Base-by-base conservation (phyloP, 805 yeast genomes). In the Candida patagonica region DNA sequence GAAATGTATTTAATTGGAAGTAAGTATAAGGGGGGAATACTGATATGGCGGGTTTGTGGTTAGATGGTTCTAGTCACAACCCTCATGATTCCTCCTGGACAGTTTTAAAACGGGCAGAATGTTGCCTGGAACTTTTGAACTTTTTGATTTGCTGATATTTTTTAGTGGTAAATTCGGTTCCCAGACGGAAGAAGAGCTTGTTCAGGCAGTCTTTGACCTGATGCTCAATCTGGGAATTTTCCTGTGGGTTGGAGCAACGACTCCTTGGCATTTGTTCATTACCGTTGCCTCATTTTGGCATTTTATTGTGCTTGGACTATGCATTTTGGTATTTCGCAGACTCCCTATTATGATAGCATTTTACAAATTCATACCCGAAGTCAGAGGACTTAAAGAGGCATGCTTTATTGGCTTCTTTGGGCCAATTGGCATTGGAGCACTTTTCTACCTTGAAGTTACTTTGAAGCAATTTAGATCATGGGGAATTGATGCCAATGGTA, bases 341-440 rank as follows among this genome's bases (percentile, higher is more conserved):
- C 47, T 62, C 3, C 67, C 67, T 0, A 54, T 51, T 5, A 29
- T 57, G 10, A 49, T 78, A 26, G 67, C 42, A 1, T 61, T 75
- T 22, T 76, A 76, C 54, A 74, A 73, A 1, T 50, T 76, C 13
- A 71, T 74, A 20, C 82, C 84, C 1, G 80, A 76, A 49, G 67
- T 80, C 27, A 69, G 69, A 42, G 66, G 73, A 26, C 72, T 81
- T 77, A 68, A 76, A 54, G 86, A 80, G 52, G 84, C 84, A 1
- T 50, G 79, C 4, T 76, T 80, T 52, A 74, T 78, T 45, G 87
- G 87, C 33, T 84, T 76, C 60, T 80, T 80, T 52, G 87, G 87
- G 27, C 87, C 87, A 12, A 77, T 80, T 53, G 87, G 87, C 19
- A 79, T 76, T 3, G 80, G 80, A 24, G 81, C 79, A 3, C 61